A percentile compares a stretch with the other conserved stretches of the same genome.
Conservation (phyloP, 306 rosid genomes). For the Ceratonia siliqua region DNA sequence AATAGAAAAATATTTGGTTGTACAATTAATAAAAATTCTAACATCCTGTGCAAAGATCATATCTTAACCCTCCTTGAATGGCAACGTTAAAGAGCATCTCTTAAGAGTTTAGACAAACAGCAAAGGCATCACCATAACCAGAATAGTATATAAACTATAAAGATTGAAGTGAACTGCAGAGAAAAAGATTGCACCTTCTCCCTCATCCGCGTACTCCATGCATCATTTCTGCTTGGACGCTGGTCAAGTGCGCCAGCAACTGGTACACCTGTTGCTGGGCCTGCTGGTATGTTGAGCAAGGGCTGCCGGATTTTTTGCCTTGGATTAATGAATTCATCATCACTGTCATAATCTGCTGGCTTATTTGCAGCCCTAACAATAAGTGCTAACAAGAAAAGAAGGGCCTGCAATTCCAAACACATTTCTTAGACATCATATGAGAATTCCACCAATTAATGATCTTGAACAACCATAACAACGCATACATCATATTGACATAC, state of each 20-base stretch:
- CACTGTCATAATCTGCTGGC: slow-evolving; percentile 87
- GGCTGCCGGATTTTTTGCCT: slow-evolving; percentile 88
- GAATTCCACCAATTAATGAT: not conserved
- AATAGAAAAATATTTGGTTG: not conserved
- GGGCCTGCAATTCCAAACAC: slow-evolving; percentile 52
- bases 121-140: not conserved
- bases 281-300: slow-evolving; percentile 68
- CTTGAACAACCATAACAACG: slow-evolving; percentile 1
- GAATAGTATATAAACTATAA: not conserved
- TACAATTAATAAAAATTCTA: not conserved
- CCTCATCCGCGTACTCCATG: slow-evolving; percentile 98
- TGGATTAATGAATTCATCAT: slow-evolving; percentile 74
- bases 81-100: not conserved
- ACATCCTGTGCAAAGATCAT: slow-evolving; percentile 7
- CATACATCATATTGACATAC: slow-evolving; percentile 25
- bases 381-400: slow-evolving; percentile 83
- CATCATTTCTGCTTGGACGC: slow-evolving; percentile 86
- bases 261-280: slow-evolving; percentile 80
- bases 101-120: not conserved
- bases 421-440: slow-evolving; percentile 12
- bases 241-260: slow-evolving; percentile 69
- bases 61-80: not conserved
- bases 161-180: slow-evolving; percentile 27
- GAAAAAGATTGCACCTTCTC: slow-evolving; percentile 73
- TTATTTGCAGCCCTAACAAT: slow-evolving; percentile 80